These are phyloP conservation scores for Agaricus blazei DNA, from an alignment of 768 basidiomycete species.

Conservation along the genomic window DNA sequence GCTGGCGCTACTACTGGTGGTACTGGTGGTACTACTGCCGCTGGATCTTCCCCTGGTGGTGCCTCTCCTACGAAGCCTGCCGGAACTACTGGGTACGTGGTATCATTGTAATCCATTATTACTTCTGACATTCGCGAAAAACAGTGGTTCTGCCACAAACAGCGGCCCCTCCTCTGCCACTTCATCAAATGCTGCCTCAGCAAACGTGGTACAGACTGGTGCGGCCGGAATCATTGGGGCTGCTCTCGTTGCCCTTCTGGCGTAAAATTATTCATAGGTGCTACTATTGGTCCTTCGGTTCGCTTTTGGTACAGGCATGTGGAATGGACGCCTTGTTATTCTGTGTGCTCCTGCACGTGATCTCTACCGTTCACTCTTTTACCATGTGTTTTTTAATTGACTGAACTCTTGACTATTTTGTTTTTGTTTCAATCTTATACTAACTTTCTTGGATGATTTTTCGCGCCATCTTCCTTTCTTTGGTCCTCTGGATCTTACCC, in stretches of 20 bases:
- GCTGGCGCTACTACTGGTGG: constrained; percentile 2
- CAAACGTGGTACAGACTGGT: constrained; percentile 30
- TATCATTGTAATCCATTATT: not conserved
- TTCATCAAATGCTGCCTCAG: constrained; percentile 23
- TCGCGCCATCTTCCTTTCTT: not conserved
- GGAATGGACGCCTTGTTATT: not conserved
- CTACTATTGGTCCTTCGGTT: not conserved
- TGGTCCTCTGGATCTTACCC: not conserved
- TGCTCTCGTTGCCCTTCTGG: constrained; percentile 37
- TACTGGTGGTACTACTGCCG: constrained; percentile 11
- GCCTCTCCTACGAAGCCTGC: not conserved
- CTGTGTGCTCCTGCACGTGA: not conserved
- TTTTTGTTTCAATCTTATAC: not conserved
- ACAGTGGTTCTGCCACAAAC: not conserved
- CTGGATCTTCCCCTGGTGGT: too few relatives aligned
- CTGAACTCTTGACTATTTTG: not conserved
- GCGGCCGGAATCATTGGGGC: constrained; percentile 37
- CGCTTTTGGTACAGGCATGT: not conserved
- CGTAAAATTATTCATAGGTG: constrained; percentile 21
- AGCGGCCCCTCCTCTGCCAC: constrained; percentile 5
- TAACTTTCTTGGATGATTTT: constrained; percentile 5
- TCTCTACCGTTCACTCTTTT: not conserved
- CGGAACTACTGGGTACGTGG: constrained; percentile 11
- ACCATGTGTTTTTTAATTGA: constrained; percentile 2
- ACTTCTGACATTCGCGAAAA: not conserved